Percentiles rank a stretch among this genome's conserved stretches.
Conservation (phyloP, 805 yeast species). For the Pichia nakasei region DNA sequence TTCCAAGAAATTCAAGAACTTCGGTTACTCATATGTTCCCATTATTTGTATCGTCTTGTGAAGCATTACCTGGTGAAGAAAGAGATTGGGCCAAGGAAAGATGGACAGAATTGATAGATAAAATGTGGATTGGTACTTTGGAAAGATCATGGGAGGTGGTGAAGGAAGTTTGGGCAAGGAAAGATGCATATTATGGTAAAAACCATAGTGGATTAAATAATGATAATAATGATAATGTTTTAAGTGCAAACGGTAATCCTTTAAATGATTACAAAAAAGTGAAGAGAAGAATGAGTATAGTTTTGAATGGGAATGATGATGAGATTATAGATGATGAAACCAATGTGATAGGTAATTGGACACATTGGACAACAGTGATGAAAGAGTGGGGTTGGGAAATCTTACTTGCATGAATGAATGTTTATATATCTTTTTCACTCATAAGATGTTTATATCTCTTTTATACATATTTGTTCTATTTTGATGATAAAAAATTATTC, state of each 20-base stretch:
- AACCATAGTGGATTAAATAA: not conserved
- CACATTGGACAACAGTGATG: slow-evolving; percentile 66
- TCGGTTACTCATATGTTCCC: slow-evolving; percentile 59
- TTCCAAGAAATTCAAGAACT: slow-evolving; percentile 50
- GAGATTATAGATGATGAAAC: slow-evolving; percentile 25
- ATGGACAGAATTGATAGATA: slow-evolving; percentile 45
- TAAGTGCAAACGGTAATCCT: slow-evolving; percentile 8
- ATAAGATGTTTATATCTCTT: too few relatives aligned
- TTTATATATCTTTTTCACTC: too few relatives aligned
- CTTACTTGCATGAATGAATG: slow-evolving; percentile 38
- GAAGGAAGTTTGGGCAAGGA: slow-evolving; percentile 62
- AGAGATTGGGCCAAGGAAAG: slow-evolving; percentile 51
- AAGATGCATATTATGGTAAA: slow-evolving; percentile 33
- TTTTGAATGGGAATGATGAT: slow-evolving; percentile 36
- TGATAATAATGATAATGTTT: not conserved
- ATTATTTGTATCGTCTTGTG: slow-evolving; percentile 56
- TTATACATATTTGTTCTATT: too few relatives aligned
- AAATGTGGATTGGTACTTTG: slow-evolving; percentile 58
- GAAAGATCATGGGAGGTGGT: slow-evolving; percentile 61
- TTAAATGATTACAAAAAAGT: slow-evolving; percentile 15
- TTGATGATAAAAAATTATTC: too few relatives aligned
- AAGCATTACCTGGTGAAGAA: slow-evolving; percentile 49
- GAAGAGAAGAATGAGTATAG: slow-evolving; percentile 20
- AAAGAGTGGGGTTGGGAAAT: slow-evolving; percentile 75
- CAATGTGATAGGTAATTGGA: slow-evolving; percentile 37